Percentiles rank a stretch among this genome's conserved stretches.
Conservation (phyloP, 768 basidiomycete genomes). For the Pleurotus giganteus region DNA sequence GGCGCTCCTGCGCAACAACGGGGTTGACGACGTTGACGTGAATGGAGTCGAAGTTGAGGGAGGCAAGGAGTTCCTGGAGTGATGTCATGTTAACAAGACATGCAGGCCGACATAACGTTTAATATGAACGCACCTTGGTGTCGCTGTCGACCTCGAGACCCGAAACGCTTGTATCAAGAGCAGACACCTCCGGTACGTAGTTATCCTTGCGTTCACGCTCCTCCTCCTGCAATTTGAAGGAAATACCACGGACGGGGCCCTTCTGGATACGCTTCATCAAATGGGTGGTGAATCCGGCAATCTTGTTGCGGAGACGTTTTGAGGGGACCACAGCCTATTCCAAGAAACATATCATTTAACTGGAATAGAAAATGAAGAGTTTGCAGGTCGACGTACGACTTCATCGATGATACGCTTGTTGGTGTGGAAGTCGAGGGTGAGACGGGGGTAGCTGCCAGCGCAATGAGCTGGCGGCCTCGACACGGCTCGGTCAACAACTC, state of each 20-base stretch:
- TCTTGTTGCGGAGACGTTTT: slow-evolving; percentile 99
- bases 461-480: background rate
- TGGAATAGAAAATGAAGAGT: slow-evolving; percentile 1
- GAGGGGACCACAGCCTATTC: slow-evolving; percentile 88
- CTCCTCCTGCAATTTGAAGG: slow-evolving; percentile 99
- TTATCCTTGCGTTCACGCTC: slow-evolving; percentile 99
- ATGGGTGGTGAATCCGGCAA: slow-evolving; percentile 99
- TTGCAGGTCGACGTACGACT: slow-evolving; percentile 54
- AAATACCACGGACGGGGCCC: slow-evolving; percentile 98
- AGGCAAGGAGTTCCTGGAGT: slow-evolving; percentile 75
- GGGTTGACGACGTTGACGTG: slow-evolving; percentile 67
- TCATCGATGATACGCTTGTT: slow-evolving; percentile 99
- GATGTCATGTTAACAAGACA: background rate
- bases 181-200: slow-evolving; percentile 98
- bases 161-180: slow-evolving; percentile 73
- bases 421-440: slow-evolving; percentile 99
- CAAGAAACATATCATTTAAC: background rate
- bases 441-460: slow-evolving; percentile 85
- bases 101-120: background rate
- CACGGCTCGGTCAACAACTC: slow-evolving; percentile 29
- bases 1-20: slow-evolving; percentile 69
- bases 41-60: slow-evolving; percentile 95
- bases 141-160: slow-evolving; percentile 89
- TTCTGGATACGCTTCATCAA: slow-evolving; percentile 99
- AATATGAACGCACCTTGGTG: slow-evolving; percentile 73